Base-by-base conservation (phyloP, 139 green algal genomes). In the Microglena sp. region DNA sequence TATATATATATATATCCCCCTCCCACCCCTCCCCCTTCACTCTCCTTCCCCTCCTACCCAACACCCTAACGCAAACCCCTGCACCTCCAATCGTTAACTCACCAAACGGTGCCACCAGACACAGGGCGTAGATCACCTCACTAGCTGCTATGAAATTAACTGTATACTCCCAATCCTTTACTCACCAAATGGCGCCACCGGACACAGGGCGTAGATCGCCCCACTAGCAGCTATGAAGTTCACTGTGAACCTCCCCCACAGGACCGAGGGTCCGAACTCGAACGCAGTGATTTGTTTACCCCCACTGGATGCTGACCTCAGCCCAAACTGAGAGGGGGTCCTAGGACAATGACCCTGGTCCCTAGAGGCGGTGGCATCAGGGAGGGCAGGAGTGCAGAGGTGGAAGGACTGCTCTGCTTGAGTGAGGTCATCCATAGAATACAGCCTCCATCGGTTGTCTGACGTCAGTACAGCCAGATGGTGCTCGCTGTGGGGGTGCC, bases 71-170 rank as follows among this genome's bases (percentile, higher is more conserved):
- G 15, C 40, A 8, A 50, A 15, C 40, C 8, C 40, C 40, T 50
- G 8, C 15, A 50, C 8, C 11, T 8, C 40, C 15, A 7, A 26
- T 30, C n/a, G 22, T 53, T 24, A 43, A 11, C 65, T 24, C 62
- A 73, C 74, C 75, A 46, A 86, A 88, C 1, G 83, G 71, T 15
- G 73, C 77, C 3, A 90, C 69, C 0, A 82, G 83, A 45, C 79
- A 83, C 28, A 90, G 45, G 1, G 36, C 40, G 43, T 71, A 86
- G 5, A 89, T 5, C 0, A 36, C 35, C 1, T 79, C 79, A 32
- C 76, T 71, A 6, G 71, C 32, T 21, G 71, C 72, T 27, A 77
- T 46, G 30, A 89, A 69, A 35, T 67, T 33, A 4, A 82, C 18
- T 5, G 66, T 50, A n/a, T 50, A 50, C 8, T 8, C 11, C 40